phyloP scores from a whole-genome alignment of 2,329 filamentous ascomycete genomes.

The Aaosphaeria pasadenensis region DNA sequence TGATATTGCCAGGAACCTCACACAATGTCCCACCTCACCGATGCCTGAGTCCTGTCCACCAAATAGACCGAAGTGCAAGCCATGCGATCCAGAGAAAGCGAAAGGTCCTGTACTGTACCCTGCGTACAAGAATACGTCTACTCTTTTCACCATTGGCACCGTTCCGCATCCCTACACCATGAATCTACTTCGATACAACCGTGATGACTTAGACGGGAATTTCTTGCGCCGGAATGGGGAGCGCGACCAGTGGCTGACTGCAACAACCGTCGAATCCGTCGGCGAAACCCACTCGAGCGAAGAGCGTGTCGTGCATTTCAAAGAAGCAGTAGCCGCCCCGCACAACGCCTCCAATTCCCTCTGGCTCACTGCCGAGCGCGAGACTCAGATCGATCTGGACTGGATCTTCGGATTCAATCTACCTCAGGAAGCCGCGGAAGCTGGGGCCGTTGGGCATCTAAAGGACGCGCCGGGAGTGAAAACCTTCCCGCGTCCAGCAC shows the following conservation, averaged over 20 bases:
- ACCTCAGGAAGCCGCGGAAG: slow-evolving; percentile 54
- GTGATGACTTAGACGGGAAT: slow-evolving; percentile 42
- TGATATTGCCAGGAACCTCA: slow-evolving; percentile 71
- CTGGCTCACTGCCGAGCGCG: slow-evolving; percentile 73
- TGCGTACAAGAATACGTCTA: slow-evolving; percentile 68
- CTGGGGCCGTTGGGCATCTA: not conserved
- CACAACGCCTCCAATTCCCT: slow-evolving; percentile 62
- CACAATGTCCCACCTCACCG: slow-evolving; percentile 70
- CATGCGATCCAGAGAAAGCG: slow-evolving; percentile 62
- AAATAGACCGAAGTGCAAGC: slow-evolving; percentile 69
- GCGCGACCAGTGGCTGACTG: slow-evolving; percentile 76
- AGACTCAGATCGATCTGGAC: slow-evolving; percentile 68
- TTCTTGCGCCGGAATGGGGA: slow-evolving; percentile 57
- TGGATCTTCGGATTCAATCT: slow-evolving; percentile 89
- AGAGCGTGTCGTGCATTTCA: slow-evolving; percentile 69
- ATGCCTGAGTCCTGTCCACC: slow-evolving; percentile 79
- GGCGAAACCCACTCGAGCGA: slow-evolving; percentile 61
- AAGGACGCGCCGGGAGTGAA: slow-evolving; percentile 49
- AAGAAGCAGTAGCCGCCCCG: slow-evolving; percentile 71
- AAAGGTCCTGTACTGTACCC: slow-evolving; percentile 66
- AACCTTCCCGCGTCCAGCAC: slow-evolving; percentile 42
- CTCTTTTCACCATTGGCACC: slow-evolving; percentile 76
- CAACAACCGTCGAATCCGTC: slow-evolving; percentile 67
- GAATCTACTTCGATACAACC: slow-evolving; percentile 60
- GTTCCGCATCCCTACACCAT: slow-evolving; percentile 92